Conservation (phyloP, 257 asterid species). For the Echium plantagineum region DNA sequence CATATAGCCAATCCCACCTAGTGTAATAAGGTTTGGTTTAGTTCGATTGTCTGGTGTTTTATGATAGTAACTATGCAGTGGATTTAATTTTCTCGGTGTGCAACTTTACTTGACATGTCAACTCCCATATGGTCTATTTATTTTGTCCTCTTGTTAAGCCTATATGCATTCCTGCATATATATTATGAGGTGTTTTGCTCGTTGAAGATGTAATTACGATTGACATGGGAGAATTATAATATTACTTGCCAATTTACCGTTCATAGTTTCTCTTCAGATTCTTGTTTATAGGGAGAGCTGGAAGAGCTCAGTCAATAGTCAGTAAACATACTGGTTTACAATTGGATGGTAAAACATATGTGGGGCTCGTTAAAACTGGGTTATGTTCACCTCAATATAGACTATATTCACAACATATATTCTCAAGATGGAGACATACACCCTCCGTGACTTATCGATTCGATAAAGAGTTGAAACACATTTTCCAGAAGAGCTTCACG, state of each 20-base stretch:
- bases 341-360: constrained; percentile 1
- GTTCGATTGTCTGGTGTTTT: neutral
- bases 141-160: neutral
- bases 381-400: constrained; percentile 8
- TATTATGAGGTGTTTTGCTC: neutral
- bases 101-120: neutral
- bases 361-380: neutral
- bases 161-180: neutral
- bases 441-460: constrained; percentile 21
- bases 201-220: neutral
- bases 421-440: constrained; percentile 26
- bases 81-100: neutral
- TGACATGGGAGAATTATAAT: neutral
- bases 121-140: neutral
- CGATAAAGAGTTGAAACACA: constrained; percentile 18
- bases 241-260: neutral
- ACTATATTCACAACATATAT: constrained; percentile 4
- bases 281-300: constrained; percentile 1
- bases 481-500: constrained; percentile 25
- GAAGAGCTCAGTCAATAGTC: constrained; percentile 1
- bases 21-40: too few species aligned
- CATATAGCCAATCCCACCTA: too few species aligned
- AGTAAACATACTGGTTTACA: neutral
- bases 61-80: neutral
- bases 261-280: constrained; percentile 4